phyloP scores from a whole-genome alignment of 352 stramenopile genomes.

The Pythium myriotylum region DNA sequence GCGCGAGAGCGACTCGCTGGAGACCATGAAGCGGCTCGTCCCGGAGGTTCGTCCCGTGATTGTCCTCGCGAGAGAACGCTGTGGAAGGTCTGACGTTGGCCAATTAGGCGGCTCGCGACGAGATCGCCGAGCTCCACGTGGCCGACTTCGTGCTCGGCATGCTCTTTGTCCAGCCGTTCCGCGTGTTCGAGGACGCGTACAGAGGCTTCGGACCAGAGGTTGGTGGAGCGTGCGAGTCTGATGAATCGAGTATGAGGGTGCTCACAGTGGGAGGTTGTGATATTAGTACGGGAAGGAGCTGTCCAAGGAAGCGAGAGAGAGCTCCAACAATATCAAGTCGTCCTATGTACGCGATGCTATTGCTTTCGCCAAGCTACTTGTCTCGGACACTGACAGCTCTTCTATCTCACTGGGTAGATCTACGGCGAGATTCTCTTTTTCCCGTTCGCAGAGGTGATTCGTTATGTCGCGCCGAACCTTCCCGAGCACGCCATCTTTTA shows the following conservation, averaged over 20 bases:
- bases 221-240: not conserved
- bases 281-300: constrained; percentile 84
- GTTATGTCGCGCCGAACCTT: constrained; percentile 59
- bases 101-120: constrained; percentile 46
- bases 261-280: not conserved
- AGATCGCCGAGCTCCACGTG: constrained; percentile 77
- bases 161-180: constrained; percentile 78
- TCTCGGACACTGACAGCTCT: not conserved
- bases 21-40: constrained; percentile 69
- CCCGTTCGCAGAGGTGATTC: constrained; percentile 76
- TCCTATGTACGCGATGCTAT: constrained; percentile 52
- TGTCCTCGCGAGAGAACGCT: not conserved
- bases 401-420: constrained; percentile 38
- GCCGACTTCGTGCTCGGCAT: constrained; percentile 81
- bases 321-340: constrained; percentile 76
- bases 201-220: constrained; percentile 69
- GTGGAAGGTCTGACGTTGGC: too few relatives aligned
- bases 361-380: not conserved
- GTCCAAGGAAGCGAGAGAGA: constrained; percentile 77
- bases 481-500: constrained; percentile 81
- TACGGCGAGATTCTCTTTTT: constrained; percentile 89
- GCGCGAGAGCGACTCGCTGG: constrained; percentile 46
- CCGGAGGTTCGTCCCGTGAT: constrained; percentile 42
- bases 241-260: not conserved
- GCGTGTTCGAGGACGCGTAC: constrained; percentile 62